Evolutionary conservation across 2,329 filamentous ascomycete species (phyloP), one percentile per base, ranked within the genome.

Genomic region (Aspergillus puulaauensis): DNA sequence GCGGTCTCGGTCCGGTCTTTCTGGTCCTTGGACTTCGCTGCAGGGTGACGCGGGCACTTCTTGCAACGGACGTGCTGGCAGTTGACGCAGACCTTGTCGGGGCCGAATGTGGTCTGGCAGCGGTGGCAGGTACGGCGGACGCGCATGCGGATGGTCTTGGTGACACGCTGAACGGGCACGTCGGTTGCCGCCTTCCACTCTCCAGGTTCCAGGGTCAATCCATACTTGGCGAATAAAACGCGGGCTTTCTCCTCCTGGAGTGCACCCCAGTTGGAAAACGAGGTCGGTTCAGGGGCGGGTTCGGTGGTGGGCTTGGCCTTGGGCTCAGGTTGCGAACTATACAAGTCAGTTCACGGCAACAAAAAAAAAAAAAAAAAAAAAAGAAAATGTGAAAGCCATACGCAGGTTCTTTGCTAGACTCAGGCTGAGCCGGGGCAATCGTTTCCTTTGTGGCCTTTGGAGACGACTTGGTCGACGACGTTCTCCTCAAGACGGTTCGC

Each of bases 61-160:
- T 85, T 89, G 83, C 93, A 97, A 64, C 90, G 86, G 47, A 80
- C 80, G 76, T 97, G 93, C 65, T 89, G 83, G 78, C 93, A 97
- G 64, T 84, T 85, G 63, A 82, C 75, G 75, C 93, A 96, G 59
- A 88, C 81, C 76, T 88, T 91, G 67, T 88, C 84, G 19, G 83
- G 75, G 56, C 89, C 87, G 72, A 93, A 96, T 23, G 84, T 83
- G 14, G 88, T 85, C 58, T 87, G 84, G 78, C 93, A 97, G 64
- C 85, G 82, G 75, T 96, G 93, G 75, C 93, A 97, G 61, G 84
- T 87, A 46, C 78, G 79, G 51, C 72, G 77, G 33, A 81, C 76
- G 43, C 78, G 70, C 76, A 80, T 79, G 57, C 77, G 75, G 53
- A 80, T 76, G 23, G 75, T 73, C 59, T 79, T 79, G 51, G 75